Percentiles rank a stretch among this genome's conserved stretches.
Evolutionary conservation across 2,329 filamentous ascomycete species (phyloP).

Genomic region (Arachnopeziza araneosa): DNA sequence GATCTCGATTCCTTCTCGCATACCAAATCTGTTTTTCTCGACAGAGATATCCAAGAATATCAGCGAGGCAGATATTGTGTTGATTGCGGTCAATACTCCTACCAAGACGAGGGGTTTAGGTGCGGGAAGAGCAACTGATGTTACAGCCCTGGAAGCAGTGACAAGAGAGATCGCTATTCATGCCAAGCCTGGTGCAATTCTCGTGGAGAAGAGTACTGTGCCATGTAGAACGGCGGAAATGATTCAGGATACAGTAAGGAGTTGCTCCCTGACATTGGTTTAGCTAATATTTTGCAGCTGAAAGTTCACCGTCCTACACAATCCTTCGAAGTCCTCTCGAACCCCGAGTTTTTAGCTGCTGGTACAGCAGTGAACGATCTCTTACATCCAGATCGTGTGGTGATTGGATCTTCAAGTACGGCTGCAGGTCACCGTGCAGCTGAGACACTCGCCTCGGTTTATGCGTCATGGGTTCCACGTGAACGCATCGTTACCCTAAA

Average conservation of each 20-base stretch:
- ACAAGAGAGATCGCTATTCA: conserved; percentile 61
- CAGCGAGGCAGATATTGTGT: conserved; percentile 63
- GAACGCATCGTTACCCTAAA: conserved; percentile 66
- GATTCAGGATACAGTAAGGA: conserved; percentile 58
- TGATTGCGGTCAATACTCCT: conserved; percentile 74
- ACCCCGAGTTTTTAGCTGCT: conserved; percentile 76
- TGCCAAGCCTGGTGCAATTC: conserved; percentile 61
- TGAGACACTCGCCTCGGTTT: conserved; percentile 57
- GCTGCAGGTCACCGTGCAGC: conserved; percentile 56
- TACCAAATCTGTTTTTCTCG: conserved; percentile 68
- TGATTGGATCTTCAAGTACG: conserved; percentile 66
- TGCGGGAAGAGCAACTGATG: conserved; percentile 65
- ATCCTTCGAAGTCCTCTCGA: conserved; percentile 71
- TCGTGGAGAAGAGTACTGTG: conserved; percentile 79
- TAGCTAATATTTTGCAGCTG: conserved; percentile 37
- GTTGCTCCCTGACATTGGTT: background rate
- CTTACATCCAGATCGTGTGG: conserved; percentile 63
- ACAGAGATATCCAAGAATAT: conserved; percentile 59
- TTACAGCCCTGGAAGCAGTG: conserved; percentile 66
- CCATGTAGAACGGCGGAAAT: conserved; percentile 69
- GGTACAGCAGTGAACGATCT: conserved; percentile 71
- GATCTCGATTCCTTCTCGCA: conserved; percentile 38
- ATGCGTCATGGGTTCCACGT: conserved; percentile 64
- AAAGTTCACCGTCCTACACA: conserved; percentile 54
- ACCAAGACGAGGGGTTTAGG: conserved; percentile 68